A percentile compares a stretch with the other conserved stretches of the same genome.
Conservation (phyloP, 2,329 filamentous ascomycete genomes). For the Cordyceps fumosorosea region DNA sequence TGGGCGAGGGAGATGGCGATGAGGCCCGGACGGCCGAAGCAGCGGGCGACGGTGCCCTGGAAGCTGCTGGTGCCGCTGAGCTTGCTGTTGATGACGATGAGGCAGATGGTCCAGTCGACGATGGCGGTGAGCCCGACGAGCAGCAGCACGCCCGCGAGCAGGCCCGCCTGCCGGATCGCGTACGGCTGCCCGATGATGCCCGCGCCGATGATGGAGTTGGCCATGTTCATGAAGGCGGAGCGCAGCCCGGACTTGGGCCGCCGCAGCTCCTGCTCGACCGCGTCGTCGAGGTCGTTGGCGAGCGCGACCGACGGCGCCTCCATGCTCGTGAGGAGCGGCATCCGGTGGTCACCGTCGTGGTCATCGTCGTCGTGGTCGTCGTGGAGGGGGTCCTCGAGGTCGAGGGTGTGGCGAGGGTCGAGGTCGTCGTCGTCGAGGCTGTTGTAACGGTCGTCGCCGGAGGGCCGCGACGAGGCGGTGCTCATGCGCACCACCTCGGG, state of each 20-base stretch:
- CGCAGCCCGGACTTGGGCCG: conserved; percentile 79
- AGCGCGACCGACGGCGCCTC: conserved; percentile 72
- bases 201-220: conserved; percentile 89
- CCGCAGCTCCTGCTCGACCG: conserved; percentile 46
- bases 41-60: conserved; percentile 91
- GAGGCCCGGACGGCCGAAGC: conserved; percentile 81
- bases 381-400: conserved; percentile 23
- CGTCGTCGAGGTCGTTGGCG: conserved; percentile 47
- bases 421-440: not conserved
- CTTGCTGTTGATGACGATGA: conserved; percentile 98
- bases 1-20: conserved; percentile 86
- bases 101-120: conserved; percentile 94
- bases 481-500: conserved; percentile 35
- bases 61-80: conserved; percentile 90
- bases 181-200: conserved; percentile 83
- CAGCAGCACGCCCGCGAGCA: conserved; percentile 71
- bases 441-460: not conserved
- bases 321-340: conserved; percentile 74
- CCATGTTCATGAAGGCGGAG: conserved; percentile 99
- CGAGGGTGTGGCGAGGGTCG: conserved; percentile 27
- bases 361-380: not conserved
- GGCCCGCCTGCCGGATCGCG: conserved; percentile 86
- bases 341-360: conserved; percentile 40
- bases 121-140: conserved; percentile 73
- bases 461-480: conserved; percentile 16